Base-by-base conservation (phyloP, 352 stramenopile genomes). In the Phytophthora colocasiae region DNA sequence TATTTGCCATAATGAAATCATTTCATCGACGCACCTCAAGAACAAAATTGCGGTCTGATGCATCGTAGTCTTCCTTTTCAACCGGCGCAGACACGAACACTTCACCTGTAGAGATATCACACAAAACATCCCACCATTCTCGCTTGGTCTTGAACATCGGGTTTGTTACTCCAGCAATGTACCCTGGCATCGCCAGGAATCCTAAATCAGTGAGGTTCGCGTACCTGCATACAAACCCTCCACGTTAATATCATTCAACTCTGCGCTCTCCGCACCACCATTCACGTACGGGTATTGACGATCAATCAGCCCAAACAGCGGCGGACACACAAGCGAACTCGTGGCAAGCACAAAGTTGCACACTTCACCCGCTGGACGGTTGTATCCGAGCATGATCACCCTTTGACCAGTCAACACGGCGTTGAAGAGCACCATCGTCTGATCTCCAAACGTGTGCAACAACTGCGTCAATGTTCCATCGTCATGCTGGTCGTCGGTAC, bases 41-140 rank as follows among this genome's bases (percentile, higher is more conserved):
- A 0, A 94, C 81, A 61, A 96, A 96, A 19, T 67, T 74, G 15
- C 81, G 83, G 52, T 96, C 88, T 10, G 71, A 68, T 7, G 53
- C 39, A 51, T 96, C 88, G 31, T 79, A 91, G 40, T 96, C 86
- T 43, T 96, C 88, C 52, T 87, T 85, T 54, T 96, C 88, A 2
- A 75, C 58, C 10, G 70, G 69, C 5, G 74, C 55, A 0, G 83
- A 90, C 24, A 93, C 61, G 8, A 92, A 58, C 7, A 95, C 79
- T 63, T 95, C 86, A 6, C 89, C 87, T 5, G 69, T 96, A 4
- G 87, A 92, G 47, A 97, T 83, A 69, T 97, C 89, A 40, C 87
- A 96, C 22, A 97, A 68, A 19, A 97, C 80, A 61, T 97, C 91
- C 91, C 91, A 97, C 91, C 91, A 97, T 49, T 97, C 90, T 19